phyloP scores from a whole-genome alignment of 2,329 filamentous ascomycete species.

The Exophiala dermatitidis region DNA sequence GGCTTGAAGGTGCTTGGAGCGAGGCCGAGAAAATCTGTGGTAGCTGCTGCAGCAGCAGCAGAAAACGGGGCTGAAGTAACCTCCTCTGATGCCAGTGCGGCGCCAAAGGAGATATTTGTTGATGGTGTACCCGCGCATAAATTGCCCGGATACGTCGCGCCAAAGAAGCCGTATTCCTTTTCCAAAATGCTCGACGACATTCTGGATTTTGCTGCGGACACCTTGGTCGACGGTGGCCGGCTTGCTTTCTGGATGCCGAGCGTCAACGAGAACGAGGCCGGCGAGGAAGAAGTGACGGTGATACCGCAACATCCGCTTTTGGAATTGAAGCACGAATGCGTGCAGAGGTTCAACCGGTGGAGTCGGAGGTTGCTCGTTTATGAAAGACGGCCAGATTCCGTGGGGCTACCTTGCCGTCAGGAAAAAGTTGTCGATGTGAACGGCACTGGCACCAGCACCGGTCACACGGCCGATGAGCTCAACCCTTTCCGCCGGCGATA shows the following conservation, averaged over 20 bases:
- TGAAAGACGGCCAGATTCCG: slow-evolving; percentile 49
- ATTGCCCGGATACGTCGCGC: slow-evolving; percentile 69
- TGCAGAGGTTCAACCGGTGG: slow-evolving; percentile 90
- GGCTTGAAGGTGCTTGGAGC: slow-evolving; percentile 80
- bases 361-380: slow-evolving; percentile 85
- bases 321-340: slow-evolving; percentile 65
- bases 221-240: slow-evolving; percentile 69
- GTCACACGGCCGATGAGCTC: slow-evolving; percentile 55
- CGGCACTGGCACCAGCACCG: slow-evolving; percentile 25
- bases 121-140: slow-evolving; percentile 63
- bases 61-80: too few relatives aligned
- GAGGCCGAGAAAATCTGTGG: slow-evolving; percentile 55
- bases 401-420: neutral
- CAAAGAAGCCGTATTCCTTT: slow-evolving; percentile 89
- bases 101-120: slow-evolving; percentile 41
- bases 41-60: too few relatives aligned
- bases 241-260: slow-evolving; percentile 98
- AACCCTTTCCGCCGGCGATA: slow-evolving; percentile 57
- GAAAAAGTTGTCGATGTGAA: slow-evolving; percentile 37
- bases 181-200: slow-evolving; percentile 85
- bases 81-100: too few relatives aligned
- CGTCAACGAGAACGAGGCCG: slow-evolving; percentile 67
- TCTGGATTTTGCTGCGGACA: slow-evolving; percentile 68
- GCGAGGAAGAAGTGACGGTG: slow-evolving; percentile 53
- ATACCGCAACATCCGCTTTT: slow-evolving; percentile 59